Evolutionary conservation across 371 early-diverging fungal genomes (phyloP).

Genomic region (Mucor racemosus): DNA sequence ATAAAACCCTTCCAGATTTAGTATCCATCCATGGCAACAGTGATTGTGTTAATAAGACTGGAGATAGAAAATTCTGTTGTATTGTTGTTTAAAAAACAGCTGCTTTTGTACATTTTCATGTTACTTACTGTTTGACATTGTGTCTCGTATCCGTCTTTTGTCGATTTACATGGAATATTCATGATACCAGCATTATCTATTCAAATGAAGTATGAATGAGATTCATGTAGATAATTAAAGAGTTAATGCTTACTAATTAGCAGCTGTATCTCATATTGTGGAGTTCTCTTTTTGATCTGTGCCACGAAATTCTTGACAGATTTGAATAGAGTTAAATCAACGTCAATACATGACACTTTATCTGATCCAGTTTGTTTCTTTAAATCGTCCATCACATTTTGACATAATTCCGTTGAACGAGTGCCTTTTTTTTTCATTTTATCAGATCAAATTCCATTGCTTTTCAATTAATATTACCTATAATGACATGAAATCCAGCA

Average conservation of each 20-base stretch:
- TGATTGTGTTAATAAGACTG: slow-evolving; percentile 31
- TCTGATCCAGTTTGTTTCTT: slow-evolving; percentile 4
- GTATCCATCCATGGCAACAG: slow-evolving; percentile 39
- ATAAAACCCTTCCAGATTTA: slow-evolving; percentile 32
- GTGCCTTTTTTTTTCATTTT: not conserved
- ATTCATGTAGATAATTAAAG: not conserved
- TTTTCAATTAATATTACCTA: slow-evolving; percentile 28
- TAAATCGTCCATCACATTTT: not conserved
- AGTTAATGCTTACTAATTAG: slow-evolving; percentile 38
- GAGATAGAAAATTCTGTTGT: slow-evolving; percentile 45
- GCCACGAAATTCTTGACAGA: slow-evolving; percentile 32
- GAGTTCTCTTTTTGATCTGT: slow-evolving; percentile 21
- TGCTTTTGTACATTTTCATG: not conserved
- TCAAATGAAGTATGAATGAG: not conserved
- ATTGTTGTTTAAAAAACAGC: not conserved
- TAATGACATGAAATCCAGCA: slow-evolving; percentile 42
- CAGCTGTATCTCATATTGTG: slow-evolving; percentile 26
- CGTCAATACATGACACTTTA: slow-evolving; percentile 15
- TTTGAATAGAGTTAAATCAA: slow-evolving; percentile 32
- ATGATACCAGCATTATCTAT: slow-evolving; percentile 79
- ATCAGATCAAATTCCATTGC: not conserved
- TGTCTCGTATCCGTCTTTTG: slow-evolving; percentile 71
- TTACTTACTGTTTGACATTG: slow-evolving; percentile 63
- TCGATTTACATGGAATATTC: slow-evolving; percentile 64
- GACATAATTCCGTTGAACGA: not conserved